Percentiles rank a stretch among this genome's conserved stretches.
phyloP scores from a whole-genome alignment of 2,329 filamentous ascomycete species.

The Lachnellula arida region DNA sequence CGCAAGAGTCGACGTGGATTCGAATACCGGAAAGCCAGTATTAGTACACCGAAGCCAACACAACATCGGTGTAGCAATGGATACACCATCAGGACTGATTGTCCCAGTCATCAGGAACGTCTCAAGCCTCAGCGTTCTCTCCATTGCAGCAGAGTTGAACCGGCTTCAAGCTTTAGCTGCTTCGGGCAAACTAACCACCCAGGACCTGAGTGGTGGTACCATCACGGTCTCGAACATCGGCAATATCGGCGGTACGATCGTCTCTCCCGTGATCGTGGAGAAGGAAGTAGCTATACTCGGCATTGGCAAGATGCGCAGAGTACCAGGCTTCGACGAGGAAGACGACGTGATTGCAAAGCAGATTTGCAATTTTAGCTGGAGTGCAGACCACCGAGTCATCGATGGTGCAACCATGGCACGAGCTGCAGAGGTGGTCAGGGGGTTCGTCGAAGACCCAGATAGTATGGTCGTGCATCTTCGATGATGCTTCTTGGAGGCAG shows the following conservation, averaged over 20 bases:
- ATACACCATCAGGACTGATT: constrained; percentile 80
- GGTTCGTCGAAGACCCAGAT: constrained; percentile 78
- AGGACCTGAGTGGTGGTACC: constrained; percentile 79
- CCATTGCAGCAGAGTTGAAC: constrained; percentile 71
- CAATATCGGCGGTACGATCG: constrained; percentile 86
- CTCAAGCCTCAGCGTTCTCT: constrained; percentile 66
- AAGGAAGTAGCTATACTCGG: constrained; percentile 90
- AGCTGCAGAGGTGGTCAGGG: constrained; percentile 75
- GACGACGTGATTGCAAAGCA: constrained; percentile 65
- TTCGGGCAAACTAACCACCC: constrained; percentile 67
- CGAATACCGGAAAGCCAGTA: constrained; percentile 57
- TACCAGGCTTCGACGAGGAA: constrained; percentile 68
- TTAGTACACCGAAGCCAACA: constrained; percentile 78
- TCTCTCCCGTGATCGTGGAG: constrained; percentile 86
- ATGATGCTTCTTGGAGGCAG: constrained; percentile 39
- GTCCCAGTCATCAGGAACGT: constrained; percentile 91
- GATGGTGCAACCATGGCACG: constrained; percentile 94
- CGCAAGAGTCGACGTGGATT: constrained; percentile 65
- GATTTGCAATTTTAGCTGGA: constrained; percentile 91
- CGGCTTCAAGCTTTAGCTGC: constrained; percentile 69
- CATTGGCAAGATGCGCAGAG: constrained; percentile 71
- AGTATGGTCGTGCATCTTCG: constrained; percentile 79
- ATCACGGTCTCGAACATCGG: constrained; percentile 97
- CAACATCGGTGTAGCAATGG: constrained; percentile 95
- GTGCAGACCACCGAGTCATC: constrained; percentile 88